Evolutionary conservation across 495 filamentous ascomycete genomes (phyloP).

Genomic region (Amniculicola lignicola): DNA sequence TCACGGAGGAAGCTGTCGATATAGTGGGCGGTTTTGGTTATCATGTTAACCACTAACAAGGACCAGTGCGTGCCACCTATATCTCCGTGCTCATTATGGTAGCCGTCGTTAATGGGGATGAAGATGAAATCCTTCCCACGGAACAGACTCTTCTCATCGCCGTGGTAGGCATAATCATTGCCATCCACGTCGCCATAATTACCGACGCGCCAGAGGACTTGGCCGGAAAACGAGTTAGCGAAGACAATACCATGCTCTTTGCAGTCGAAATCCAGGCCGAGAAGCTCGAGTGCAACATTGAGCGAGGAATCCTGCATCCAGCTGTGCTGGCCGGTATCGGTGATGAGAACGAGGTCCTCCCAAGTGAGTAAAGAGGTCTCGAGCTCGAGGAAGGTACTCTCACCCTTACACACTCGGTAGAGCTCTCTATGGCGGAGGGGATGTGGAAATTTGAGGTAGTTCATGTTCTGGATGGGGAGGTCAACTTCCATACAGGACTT

Average conservation of each 20-base stretch:
- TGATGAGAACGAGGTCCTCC: slow-evolving; percentile 1
- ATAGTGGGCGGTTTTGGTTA: neutral
- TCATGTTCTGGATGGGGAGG: neutral
- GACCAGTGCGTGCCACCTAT: slow-evolving; percentile 3
- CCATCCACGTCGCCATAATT: neutral
- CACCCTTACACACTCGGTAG: neutral
- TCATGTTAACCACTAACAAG: neutral
- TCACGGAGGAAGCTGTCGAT: slow-evolving; percentile 1
- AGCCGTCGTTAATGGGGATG: slow-evolving; percentile 17
- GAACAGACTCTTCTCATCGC: neutral
- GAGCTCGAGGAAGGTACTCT: neutral
- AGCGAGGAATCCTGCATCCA: slow-evolving; percentile 13
- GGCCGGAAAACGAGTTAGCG: neutral
- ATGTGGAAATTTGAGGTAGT: neutral
- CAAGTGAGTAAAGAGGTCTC: slow-evolving; percentile 2
- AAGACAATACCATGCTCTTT: slow-evolving; percentile 12
- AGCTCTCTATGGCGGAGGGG: neutral
- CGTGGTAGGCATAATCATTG: slow-evolving; percentile 2
- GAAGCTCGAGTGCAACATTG: slow-evolving; percentile 2
- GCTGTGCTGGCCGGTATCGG: neutral
- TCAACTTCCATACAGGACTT: neutral
- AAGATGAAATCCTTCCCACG: slow-evolving; percentile 7
- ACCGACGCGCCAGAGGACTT: slow-evolving; percentile 3
- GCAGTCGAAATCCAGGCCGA: neutral
- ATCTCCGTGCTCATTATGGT: neutral